Evolutionary conservation across 2,329 filamentous ascomycete species (phyloP).

Genomic region (Tolypocladium pustulatum): DNA sequence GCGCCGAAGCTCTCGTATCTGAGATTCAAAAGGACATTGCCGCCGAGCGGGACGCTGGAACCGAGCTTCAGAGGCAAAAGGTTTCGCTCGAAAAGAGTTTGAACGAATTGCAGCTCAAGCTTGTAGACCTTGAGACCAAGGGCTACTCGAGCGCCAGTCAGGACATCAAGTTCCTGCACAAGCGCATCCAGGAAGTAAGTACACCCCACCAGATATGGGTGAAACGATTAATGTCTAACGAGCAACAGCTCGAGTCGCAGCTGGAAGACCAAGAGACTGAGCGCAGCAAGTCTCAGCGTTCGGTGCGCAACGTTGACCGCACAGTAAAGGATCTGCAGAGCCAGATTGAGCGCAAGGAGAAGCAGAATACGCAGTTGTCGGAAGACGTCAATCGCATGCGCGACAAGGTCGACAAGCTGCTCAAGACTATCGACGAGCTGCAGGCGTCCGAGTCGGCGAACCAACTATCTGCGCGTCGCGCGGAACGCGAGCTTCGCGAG

Average conservation of each 20-base stretch:
- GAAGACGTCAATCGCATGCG: slow-evolving; percentile 80
- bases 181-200: slow-evolving; percentile 86
- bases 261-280: slow-evolving; percentile 75
- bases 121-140: slow-evolving; percentile 94
- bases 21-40: slow-evolving; percentile 92
- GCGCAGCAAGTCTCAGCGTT: slow-evolving; percentile 72
- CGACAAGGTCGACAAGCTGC: slow-evolving; percentile 82
- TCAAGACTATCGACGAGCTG: slow-evolving; percentile 86
- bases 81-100: slow-evolving; percentile 78
- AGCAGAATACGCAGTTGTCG: slow-evolving; percentile 66
- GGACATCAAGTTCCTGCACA: slow-evolving; percentile 90
- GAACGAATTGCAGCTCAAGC: slow-evolving; percentile 79
- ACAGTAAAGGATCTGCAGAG: slow-evolving; percentile 86
- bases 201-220: not conserved
- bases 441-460: slow-evolving; percentile 76
- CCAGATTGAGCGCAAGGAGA: slow-evolving; percentile 89
- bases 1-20: slow-evolving; percentile 74
- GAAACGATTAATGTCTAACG: slow-evolving; percentile 8
- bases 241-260: slow-evolving; percentile 68
- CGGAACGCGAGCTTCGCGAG: slow-evolving; percentile 81
- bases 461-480: slow-evolving; percentile 72
- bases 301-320: slow-evolving; percentile 84
- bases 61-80: slow-evolving; percentile 81
- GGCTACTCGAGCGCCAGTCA: slow-evolving; percentile 90
- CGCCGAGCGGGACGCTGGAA: slow-evolving; percentile 71